phyloP scores from a whole-genome alignment of 2,329 filamentous ascomycete genomes.

The Neodidymelliopsis sp. region DNA sequence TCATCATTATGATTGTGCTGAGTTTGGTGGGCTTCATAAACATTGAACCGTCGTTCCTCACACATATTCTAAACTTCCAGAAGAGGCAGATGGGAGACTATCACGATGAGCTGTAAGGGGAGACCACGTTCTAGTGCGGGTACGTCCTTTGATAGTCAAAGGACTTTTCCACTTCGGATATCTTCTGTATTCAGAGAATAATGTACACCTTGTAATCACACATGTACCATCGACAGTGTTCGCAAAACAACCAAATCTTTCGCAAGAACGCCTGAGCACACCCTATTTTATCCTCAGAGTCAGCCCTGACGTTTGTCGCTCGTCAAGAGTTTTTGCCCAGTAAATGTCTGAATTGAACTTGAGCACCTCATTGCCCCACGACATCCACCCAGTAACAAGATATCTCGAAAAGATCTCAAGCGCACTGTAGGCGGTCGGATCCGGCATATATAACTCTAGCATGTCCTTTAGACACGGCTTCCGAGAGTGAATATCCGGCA shows the following conservation, averaged over 20 bases:
- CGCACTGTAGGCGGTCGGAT: conserved; percentile 57
- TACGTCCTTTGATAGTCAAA: neutral
- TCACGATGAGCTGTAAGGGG: conserved; percentile 6
- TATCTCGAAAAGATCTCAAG: conserved; percentile 82
- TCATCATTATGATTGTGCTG: conserved; percentile 30
- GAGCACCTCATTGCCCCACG: conserved; percentile 77
- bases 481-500: conserved; percentile 78
- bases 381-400: conserved; percentile 78
- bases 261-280: neutral
- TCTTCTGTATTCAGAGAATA: no score
- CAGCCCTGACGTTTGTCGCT: neutral
- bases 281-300: no score
- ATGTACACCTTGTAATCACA: no score
- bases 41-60: conserved; percentile 29
- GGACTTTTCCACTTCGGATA: no score
- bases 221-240: no score
- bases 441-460: conserved; percentile 63
- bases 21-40: conserved; percentile 23
- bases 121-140: neutral
- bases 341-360: conserved; percentile 69
- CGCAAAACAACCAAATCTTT: no score
- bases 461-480: conserved; percentile 75
- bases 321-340: conserved; percentile 49
- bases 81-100: conserved; percentile 29
- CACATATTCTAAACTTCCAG: conserved; percentile 34